A percentile compares a stretch with the other conserved stretches of the same genome.
Evolutionary conservation across 2,329 filamentous ascomycete genomes (phyloP).

Genomic region (Alternaria longipes): DNA sequence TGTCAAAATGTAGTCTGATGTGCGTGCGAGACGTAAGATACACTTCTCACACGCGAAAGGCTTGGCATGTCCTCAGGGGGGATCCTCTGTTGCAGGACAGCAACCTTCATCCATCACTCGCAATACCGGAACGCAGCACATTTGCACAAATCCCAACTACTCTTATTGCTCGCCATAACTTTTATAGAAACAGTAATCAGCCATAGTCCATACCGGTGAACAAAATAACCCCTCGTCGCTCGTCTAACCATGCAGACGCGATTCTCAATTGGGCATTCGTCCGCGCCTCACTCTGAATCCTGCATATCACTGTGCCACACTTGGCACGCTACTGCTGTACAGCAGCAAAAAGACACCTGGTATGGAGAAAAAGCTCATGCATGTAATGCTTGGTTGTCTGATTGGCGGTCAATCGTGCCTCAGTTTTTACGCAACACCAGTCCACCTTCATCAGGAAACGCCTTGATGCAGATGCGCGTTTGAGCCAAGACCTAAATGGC

Average conservation of each 20-base stretch:
- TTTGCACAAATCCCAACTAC: not conserved
- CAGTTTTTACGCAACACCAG: not conserved
- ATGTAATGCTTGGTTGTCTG: not conserved
- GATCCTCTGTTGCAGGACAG: not conserved
- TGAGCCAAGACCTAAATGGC: constrained; percentile 7
- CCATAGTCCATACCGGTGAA: constrained; percentile 3
- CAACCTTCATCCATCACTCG: not conserved
- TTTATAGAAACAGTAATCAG: not conserved
- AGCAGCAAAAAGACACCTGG: constrained; percentile 1
- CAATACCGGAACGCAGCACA: not conserved
- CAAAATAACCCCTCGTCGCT: not conserved
- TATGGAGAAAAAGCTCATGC: constrained; percentile 2
- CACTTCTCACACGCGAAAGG: not conserved
- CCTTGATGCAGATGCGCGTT: constrained; percentile 3
- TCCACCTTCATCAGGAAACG: not conserved
- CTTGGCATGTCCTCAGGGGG: constrained; percentile 5
- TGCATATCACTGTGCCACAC: constrained; percentile 5
- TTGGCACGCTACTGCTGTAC: constrained; percentile 5
- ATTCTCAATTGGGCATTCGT: constrained; percentile 1
- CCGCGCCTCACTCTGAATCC: constrained; percentile 4
- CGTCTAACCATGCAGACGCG: constrained; percentile 5
- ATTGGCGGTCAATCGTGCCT: not conserved
- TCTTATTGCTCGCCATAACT: not conserved
- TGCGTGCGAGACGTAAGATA: not conserved
- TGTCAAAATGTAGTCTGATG: not conserved